phyloP scores from a whole-genome alignment of 2,329 filamentous ascomycete species.

The Metarhizium robertsii region DNA sequence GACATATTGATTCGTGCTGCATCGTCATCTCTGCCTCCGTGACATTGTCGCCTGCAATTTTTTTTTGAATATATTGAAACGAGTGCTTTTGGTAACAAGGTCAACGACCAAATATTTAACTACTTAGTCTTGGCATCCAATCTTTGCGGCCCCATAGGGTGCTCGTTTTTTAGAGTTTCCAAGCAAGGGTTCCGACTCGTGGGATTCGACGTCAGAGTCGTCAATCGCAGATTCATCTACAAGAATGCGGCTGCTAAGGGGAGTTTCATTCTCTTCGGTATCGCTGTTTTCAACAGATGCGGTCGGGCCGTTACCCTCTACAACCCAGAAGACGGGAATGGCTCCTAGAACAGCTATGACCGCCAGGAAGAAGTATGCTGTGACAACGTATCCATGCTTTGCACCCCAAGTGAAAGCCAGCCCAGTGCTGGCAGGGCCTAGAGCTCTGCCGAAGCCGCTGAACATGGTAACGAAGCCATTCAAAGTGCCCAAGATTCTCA shows the following conservation, averaged over 20 bases:
- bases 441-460: constrained; percentile 68
- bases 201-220: constrained; percentile 10
- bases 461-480: constrained; percentile 86
- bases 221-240: constrained; percentile 15
- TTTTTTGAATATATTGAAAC: too few species aligned
- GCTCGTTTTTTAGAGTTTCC: constrained; percentile 4
- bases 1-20: not conserved
- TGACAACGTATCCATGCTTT: constrained; percentile 63
- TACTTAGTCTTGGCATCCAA: not conserved
- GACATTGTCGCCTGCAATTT: too few species aligned
- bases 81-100: too few species aligned
- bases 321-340: constrained; percentile 64
- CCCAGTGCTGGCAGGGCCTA: constrained; percentile 68
- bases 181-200: constrained; percentile 12
- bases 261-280: constrained; percentile 19
- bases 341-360: constrained; percentile 54
- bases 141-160: not conserved
- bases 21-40: too few species aligned
- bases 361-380: constrained; percentile 75
- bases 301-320: constrained; percentile 61
- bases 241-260: constrained; percentile 12
- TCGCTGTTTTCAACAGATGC: constrained; percentile 22
- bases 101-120: too few species aligned
- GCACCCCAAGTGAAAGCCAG: constrained; percentile 67
- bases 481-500: constrained; percentile 70